Base-by-base conservation (phyloP, 768 basidiomycete species). In the Amanita rimosa region DNA sequence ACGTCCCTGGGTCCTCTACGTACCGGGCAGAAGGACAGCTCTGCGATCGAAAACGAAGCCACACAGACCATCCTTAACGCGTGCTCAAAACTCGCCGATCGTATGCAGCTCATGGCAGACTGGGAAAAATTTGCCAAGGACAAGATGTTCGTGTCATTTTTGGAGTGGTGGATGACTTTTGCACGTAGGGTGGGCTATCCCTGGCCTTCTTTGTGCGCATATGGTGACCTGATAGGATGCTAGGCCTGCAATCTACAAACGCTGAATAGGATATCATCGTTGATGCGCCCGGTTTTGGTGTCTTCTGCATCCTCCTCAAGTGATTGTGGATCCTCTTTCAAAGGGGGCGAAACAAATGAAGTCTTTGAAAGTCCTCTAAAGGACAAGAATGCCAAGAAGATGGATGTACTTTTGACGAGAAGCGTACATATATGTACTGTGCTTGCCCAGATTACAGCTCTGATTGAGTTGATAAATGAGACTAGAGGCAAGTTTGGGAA, bases 131-230 rank as follows among this genome's bases (percentile, higher is more conserved):
- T 83, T 53, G 53, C 76, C 48, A 61, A 61, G 13, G 78, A 78
- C 2, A 70, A 64, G 41, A 67, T 71, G 0, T 90, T 84, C 56
- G 52, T 76, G 11, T 66, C 67, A 6, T 76, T 84, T 59, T 87
- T 85, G 58, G 84, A 89, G 53, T 78, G 76, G 47, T 87, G 87
- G 79, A 72, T 78, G 54, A 67, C 64, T 16, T 75, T 87, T 53
- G 84, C 86, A 0, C 77, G 75, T 56, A 71, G 70, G 67, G 87
- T 83, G 49, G 71, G 62, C 31, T 6, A 17, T 26, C 26, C 4
- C 41, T 0, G 11, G 13, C 27, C 9, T 43, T 42, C 36, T 19
- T 47, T 4, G 36, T 43, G 26, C 27, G 46, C 3, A 11, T 11
- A 33, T 36, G 19, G 26, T 26, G n/a, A 31, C 38, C 29, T 34